These are phyloP conservation scores for Hysterangium stoloniferum DNA, from an alignment of 768 basidiomycete species.

Conservation along the genomic window DNA sequence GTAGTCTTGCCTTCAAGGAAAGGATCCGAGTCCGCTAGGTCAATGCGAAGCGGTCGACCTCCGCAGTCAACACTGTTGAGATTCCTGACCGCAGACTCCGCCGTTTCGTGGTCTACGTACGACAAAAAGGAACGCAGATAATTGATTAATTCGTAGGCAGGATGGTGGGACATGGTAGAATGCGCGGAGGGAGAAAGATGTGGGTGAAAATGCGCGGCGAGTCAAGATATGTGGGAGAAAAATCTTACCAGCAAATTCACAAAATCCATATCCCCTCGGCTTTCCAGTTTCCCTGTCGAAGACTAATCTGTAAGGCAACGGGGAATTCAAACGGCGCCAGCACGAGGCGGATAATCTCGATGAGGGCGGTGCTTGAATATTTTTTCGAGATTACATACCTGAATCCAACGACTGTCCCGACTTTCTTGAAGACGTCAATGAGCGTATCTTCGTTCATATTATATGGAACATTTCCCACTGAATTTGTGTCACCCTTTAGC, in stretches of 20 bases:
- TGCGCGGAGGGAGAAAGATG: slow-evolving; percentile 8
- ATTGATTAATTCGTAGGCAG: slow-evolving; percentile 23
- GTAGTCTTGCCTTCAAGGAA: slow-evolving; percentile 89
- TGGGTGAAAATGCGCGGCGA: slow-evolving; percentile 1
- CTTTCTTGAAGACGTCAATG: slow-evolving; percentile 82
- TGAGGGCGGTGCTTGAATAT: background rate
- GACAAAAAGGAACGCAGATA: too few species aligned
- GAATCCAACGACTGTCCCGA: slow-evolving; percentile 85
- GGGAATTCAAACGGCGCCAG: background rate
- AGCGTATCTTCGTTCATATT: slow-evolving; percentile 88
- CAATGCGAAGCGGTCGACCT: slow-evolving; percentile 88
- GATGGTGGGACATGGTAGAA: slow-evolving; percentile 13
- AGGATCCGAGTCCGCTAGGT: slow-evolving; percentile 89
- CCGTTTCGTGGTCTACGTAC: slow-evolving; percentile 82
- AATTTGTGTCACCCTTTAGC: background rate
- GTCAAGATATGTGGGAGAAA: slow-evolving; percentile 20
- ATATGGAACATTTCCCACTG: slow-evolving; percentile 87
- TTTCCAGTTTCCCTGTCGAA: slow-evolving; percentile 93
- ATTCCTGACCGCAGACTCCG: slow-evolving; percentile 90
- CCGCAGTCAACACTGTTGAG: slow-evolving; percentile 89
- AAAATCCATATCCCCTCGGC: slow-evolving; percentile 89
- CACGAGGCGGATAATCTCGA: background rate
- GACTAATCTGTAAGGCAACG: slow-evolving; percentile 52
- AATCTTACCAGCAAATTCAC: slow-evolving; percentile 82
- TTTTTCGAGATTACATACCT: slow-evolving; percentile 35